phyloP scores from a whole-genome alignment of 768 basidiomycete genomes.

The Amanita thiersii region DNA sequence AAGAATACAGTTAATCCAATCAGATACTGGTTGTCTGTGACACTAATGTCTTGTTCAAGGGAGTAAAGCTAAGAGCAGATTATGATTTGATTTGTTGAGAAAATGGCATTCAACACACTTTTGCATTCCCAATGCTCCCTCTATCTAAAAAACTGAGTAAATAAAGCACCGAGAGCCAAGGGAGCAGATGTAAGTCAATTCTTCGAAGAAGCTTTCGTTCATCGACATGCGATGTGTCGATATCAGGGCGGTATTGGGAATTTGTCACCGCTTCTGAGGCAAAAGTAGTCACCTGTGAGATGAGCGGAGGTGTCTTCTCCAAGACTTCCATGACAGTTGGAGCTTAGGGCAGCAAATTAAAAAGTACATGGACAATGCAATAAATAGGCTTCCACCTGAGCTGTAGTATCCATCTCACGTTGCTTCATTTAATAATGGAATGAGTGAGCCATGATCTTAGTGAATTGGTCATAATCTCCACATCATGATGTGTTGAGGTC shows the following conservation, averaged over 20 bases:
- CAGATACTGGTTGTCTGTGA: slow-evolving; percentile 58
- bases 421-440: too few relatives aligned
- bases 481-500: too few relatives aligned
- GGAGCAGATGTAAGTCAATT: slow-evolving; percentile 61
- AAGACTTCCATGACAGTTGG: neutral
- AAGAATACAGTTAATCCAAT: slow-evolving; percentile 70
- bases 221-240: slow-evolving; percentile 46
- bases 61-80: slow-evolving; percentile 40
- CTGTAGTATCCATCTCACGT: too few relatives aligned
- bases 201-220: slow-evolving; percentile 49
- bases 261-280: too few relatives aligned
- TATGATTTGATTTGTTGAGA: neutral
- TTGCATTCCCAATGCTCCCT: slow-evolving; percentile 68
- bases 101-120: slow-evolving; percentile 28
- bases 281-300: too few relatives aligned
- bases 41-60: slow-evolving; percentile 46
- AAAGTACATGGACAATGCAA: neutral
- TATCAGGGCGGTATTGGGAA: slow-evolving; percentile 36
- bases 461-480: too few relatives aligned
- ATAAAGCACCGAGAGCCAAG: slow-evolving; percentile 70
- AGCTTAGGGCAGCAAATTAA: neutral
- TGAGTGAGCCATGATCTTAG: too few relatives aligned
- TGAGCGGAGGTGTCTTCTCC: neutral
- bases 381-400: neutral
- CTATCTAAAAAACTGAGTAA: slow-evolving; percentile 65